Base-by-base conservation (phyloP, 805 yeast genomes). In the Wickerhamomyces strasburgensis region DNA sequence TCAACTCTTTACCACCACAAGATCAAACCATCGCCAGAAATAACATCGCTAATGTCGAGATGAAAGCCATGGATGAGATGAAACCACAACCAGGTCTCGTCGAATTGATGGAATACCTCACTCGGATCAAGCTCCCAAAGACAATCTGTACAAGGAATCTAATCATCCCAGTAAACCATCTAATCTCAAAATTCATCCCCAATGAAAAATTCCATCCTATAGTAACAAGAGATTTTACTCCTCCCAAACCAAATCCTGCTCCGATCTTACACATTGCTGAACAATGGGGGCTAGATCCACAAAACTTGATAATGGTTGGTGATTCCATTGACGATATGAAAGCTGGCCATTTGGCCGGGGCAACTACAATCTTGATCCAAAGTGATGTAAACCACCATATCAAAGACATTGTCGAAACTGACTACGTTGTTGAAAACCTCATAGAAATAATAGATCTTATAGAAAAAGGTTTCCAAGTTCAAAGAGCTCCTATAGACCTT, bases 291-390 rank as follows among this genome's bases (percentile, higher is more conserved):
- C 33, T 72, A 14, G 47, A 56, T 1, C 74, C 83, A 0, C 46
- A 56, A 14, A 62, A 71, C 27, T 43, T 80, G 21, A 52, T 80
- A 5, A 81, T 81, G 88, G 82, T 81, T 13, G 89, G 89, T 10
- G 88, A 81, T 52, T 80, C 87, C 0, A 56, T 65, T 28, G 88
- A 81, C 56, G 89, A 81, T 49, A 75, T 81, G 78, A 58, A 49
- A 29, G 74, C 84, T 21, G 88, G 86, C 3, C 53, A 65, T 21
- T 47, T 61, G n/a, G 87, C 88, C 1, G 87, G 87, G 0, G 72
- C 74, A 29, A 61, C 69, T 3, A 71, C 85, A 1, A 62, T 80
- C 3, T 58, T 81, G 35, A 57, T 81, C 29, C 67, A 64, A 30
- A 75, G 76, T 42, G 66, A 67, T 18, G 73, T 67, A 24, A 81